Percentiles rank a stretch among this genome's conserved stretches.
Evolutionary conservation across 257 asterid genomes (phyloP).

Genomic region (Solanum sejunctum): DNA sequence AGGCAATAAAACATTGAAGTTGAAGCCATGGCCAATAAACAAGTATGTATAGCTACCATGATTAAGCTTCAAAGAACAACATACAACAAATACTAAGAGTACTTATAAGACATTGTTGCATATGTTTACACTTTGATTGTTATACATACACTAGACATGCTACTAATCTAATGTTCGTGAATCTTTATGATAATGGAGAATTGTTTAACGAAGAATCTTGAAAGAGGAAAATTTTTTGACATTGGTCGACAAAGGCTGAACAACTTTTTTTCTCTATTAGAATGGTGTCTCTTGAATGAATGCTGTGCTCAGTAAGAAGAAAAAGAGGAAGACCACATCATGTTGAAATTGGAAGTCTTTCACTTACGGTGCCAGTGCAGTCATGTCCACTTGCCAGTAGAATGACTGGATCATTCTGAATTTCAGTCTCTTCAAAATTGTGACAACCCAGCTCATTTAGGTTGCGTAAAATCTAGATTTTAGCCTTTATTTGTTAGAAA

Average conservation of each 20-base stretch:
- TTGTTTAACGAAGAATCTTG: not conserved
- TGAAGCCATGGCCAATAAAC: not conserved
- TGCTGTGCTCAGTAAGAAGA: not conserved
- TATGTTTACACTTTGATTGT: not conserved
- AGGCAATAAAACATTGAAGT: not conserved
- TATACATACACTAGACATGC: not conserved
- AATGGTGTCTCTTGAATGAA: not conserved
- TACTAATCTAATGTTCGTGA: not conserved
- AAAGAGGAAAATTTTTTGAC: not conserved
- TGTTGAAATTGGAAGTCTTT: not conserved
- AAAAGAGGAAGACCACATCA: not conserved
- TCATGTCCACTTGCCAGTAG: not conserved
- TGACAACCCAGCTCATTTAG: not conserved
- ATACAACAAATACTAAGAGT: not conserved
- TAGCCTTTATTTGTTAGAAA: not conserved
- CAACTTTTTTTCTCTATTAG: not conserved
- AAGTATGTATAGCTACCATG: not conserved
- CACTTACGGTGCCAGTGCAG: not conserved
- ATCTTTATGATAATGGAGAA: not conserved
- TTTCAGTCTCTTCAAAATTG: not conserved
- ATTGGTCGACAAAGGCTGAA: not conserved
- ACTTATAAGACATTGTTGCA: not conserved
- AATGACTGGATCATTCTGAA: not conserved
- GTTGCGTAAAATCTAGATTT: not conserved
- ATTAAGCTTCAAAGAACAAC: not conserved